Conservation (phyloP, 257 asterid genomes). For the Solanum bulbocastanum region DNA sequence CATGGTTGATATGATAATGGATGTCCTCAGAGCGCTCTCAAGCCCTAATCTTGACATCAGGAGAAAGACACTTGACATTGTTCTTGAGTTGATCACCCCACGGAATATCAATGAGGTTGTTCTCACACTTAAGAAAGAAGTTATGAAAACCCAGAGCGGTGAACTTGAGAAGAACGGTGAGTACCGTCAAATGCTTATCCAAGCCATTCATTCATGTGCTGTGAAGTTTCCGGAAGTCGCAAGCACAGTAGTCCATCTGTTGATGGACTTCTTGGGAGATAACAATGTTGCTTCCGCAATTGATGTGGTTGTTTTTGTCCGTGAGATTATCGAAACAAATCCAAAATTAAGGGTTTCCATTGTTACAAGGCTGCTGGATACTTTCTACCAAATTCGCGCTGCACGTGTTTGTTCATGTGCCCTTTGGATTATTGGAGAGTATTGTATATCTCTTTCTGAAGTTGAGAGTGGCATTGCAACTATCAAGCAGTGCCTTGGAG, state of each 20-base stretch:
- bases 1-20: conserved; percentile 90
- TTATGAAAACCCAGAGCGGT: conserved; percentile 84
- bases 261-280: conserved; percentile 98
- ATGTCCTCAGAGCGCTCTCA: conserved; percentile 79
- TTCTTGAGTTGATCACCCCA: conserved; percentile 81
- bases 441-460: conserved; percentile 79
- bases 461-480: conserved; percentile 81
- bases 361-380: conserved; percentile 75
- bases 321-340: conserved; percentile 92
- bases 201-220: conserved; percentile 94
- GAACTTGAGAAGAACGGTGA: conserved; percentile 93
- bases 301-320: conserved; percentile 78
- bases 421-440: conserved; percentile 94
- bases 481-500: conserved; percentile 92
- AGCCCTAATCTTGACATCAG: conserved; percentile 87
- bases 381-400: conserved; percentile 87
- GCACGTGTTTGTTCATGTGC: conserved; percentile 92
- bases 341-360: conserved; percentile 84
- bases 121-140: conserved; percentile 88
- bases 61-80: conserved; percentile 87
- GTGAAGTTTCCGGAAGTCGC: conserved; percentile 95
- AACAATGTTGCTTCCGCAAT: conserved; percentile 84
- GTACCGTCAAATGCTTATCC: conserved; percentile 92
- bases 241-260: conserved; percentile 85
- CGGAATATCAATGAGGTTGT: conserved; percentile 85